phyloP scores from a whole-genome alignment of 768 basidiomycete species.

The Cystobasidium tubakii region DNA sequence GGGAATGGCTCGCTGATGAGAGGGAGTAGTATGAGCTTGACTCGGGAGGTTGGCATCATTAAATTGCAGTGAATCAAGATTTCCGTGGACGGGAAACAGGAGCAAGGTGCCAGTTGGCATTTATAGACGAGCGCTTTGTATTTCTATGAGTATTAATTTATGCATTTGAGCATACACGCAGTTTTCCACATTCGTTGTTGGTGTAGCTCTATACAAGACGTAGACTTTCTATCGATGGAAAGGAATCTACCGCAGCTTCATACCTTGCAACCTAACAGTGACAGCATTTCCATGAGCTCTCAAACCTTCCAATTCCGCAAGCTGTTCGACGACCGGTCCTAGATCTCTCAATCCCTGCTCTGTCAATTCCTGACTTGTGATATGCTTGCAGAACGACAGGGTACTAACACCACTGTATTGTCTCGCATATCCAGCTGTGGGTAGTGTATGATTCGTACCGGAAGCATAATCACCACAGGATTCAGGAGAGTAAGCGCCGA shows the following conservation, averaged over 20 bases:
- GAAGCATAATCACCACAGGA: slow-evolving; percentile 98
- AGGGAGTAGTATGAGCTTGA: neutral
- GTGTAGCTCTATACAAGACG: neutral
- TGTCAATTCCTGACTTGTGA: slow-evolving; percentile 91
- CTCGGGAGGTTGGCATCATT: neutral
- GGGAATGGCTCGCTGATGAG: neutral
- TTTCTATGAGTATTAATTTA: too few species aligned
- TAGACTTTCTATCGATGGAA: neutral
- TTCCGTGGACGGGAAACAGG: too few species aligned
- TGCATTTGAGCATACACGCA: neutral
- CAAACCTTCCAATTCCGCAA: slow-evolving; percentile 91
- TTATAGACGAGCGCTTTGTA: too few species aligned
- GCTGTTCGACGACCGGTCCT: slow-evolving; percentile 77
- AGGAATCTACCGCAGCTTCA: slow-evolving; percentile 15
- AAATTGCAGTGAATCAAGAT: neutral
- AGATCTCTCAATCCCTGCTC: slow-evolving; percentile 65
- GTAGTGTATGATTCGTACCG: slow-evolving; percentile 96
- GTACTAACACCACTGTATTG: slow-evolving; percentile 99
- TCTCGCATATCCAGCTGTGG: slow-evolving; percentile 90
- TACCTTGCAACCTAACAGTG: slow-evolving; percentile 44
- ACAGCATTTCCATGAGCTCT: slow-evolving; percentile 96
- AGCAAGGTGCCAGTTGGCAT: too few species aligned
- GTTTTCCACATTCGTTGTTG: too few species aligned
- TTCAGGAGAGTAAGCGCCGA: slow-evolving; percentile 90
- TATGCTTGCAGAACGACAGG: slow-evolving; percentile 94